These are phyloP conservation scores for Phytophthora agathidicida DNA, from an alignment of 352 stramenopile genomes.

Conservation along the genomic window DNA sequence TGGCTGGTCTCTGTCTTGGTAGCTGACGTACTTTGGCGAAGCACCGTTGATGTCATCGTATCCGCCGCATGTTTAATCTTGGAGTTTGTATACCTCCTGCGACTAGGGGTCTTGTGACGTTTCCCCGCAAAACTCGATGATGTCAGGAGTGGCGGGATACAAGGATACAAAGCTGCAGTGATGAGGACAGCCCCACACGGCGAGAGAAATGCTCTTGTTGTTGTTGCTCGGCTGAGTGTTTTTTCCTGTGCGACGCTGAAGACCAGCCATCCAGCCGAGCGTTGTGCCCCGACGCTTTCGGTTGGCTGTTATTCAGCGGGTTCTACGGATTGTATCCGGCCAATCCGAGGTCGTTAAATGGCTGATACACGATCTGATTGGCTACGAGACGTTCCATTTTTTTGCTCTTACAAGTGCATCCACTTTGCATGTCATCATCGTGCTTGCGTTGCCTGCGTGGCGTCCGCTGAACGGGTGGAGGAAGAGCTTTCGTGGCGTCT, in stretches of 20 bases:
- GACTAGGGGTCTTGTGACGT: constrained; percentile 30
- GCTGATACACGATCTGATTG: constrained; percentile 1
- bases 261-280: constrained; percentile 10
- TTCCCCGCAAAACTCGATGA: constrained; percentile 32
- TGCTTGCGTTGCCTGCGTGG: constrained; percentile 3
- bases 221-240: constrained; percentile 8
- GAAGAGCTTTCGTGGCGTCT: constrained; percentile 6
- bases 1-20: constrained; percentile 8
- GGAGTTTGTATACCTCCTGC: constrained; percentile 23
- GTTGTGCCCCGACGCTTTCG: neutral
- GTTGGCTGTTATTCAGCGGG: constrained; percentile 10
- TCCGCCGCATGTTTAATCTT: constrained; percentile 5
- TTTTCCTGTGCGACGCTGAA: constrained; percentile 10
- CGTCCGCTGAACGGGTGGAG: neutral
- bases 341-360: neutral
- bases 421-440: constrained; percentile 30
- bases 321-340: constrained; percentile 7
- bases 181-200: neutral
- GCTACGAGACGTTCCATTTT: constrained; percentile 12
- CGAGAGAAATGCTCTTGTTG: neutral
- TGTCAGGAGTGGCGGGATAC: constrained; percentile 33
- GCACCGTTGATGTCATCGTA: constrained; percentile 42
- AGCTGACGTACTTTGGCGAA: constrained; percentile 43
- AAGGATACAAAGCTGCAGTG: constrained; percentile 5
- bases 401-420: neutral